Evolutionary conservation across 306 rosid species (phyloP), one percentile per base, ranked within the genome.

Genomic region (Vigna angularis): DNA sequence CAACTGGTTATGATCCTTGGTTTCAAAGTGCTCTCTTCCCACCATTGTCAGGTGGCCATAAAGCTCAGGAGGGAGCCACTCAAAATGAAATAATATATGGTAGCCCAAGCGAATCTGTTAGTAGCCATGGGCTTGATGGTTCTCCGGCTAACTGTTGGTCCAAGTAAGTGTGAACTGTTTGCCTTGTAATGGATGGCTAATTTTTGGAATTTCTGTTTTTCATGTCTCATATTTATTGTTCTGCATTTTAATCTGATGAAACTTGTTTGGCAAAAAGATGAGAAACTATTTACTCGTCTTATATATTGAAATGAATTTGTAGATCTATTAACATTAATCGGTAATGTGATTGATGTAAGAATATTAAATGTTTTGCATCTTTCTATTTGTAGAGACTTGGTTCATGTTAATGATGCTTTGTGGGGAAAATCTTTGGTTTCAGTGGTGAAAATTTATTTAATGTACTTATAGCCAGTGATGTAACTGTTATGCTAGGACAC

Each of bases 1-100:
- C 92, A 28, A 72, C 84, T 79, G 91, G 87, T 71, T 84, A 86
- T 81, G 97, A 91, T 84, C 98, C 93, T 42, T 96, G 99, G 99
- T 82, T 70, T 42, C 95, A 88, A 78, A 89, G 75, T 49, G 75
- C 87, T 61, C 84, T 86, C 58, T 90, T 88, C 84, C 99, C 97
- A 40, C 93, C 99, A 22, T 76, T 95, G 81, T 85, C 96, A 61
- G 76, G 87, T 14, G 80, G 89, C 64, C 75, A 78, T 85, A 83
- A 66, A 77, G 82, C 91, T 85, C 91, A 82, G 70, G 98, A 91
- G 47, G 93, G 67, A 80, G 69, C 85, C 72, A 50, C 83, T 42
- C 93, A 86, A 78, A 89, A 79, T 86, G 97, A 88, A 77, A 72
- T 84, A 79, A 78, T 91, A 57, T 91, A 83, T 83, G 90, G 93